Conservation (phyloP, 2,329 filamentous ascomycete species). For the Diaporthe sp. region DNA sequence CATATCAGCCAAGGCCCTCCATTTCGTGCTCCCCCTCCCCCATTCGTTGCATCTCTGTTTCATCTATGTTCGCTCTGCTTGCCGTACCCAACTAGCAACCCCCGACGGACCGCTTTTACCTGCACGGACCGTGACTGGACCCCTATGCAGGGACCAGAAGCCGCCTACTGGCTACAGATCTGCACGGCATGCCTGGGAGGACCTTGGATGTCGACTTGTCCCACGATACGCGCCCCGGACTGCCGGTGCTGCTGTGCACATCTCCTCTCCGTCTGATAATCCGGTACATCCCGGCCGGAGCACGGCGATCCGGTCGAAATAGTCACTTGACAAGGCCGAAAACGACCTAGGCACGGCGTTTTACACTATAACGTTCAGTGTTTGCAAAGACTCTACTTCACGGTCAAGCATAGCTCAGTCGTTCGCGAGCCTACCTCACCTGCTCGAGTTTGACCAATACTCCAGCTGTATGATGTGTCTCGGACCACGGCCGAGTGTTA, state of each 20-base stretch:
- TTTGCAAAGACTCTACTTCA: neutral
- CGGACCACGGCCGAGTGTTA: neutral
- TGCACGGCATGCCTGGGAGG: neutral
- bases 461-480: neutral
- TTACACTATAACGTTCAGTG: neutral
- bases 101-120: slow-evolving; percentile 9
- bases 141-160: slow-evolving; percentile 29
- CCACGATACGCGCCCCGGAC: slow-evolving; percentile 4
- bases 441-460: neutral
- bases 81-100: slow-evolving; percentile 15
- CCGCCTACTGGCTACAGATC: neutral
- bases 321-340: neutral
- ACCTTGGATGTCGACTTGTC: neutral
- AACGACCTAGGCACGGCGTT: neutral
- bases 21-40: slow-evolving; percentile 1
- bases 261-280: slow-evolving; percentile 18
- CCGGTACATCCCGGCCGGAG: neutral
- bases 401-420: no score
- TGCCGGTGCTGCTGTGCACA: slow-evolving; percentile 4
- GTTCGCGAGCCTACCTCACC: no score
- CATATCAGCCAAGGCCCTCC: slow-evolving; percentile 14
- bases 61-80: slow-evolving; percentile 28
- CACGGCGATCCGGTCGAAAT: slow-evolving; percentile 5
- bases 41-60: slow-evolving; percentile 31
- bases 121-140: slow-evolving; percentile 21